Evolutionary conservation across 2,329 filamentous ascomycete genomes (phyloP).

Genomic region (Paracamarosporium sp.): DNA sequence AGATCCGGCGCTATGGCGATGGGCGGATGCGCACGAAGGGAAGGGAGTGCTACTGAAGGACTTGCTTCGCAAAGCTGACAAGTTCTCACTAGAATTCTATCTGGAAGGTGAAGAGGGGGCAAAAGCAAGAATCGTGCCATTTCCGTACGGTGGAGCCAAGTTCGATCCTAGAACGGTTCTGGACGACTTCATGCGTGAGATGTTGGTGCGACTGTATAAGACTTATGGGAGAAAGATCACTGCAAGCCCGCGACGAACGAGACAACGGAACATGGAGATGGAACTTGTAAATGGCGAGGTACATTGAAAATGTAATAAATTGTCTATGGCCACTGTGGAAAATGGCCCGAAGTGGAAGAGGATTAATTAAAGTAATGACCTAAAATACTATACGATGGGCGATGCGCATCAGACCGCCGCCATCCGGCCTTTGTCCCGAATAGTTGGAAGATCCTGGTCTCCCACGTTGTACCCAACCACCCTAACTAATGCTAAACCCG

Average conservation of each 20-base stretch:
- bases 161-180: constrained; percentile 39
- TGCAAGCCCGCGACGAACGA: constrained; percentile 17
- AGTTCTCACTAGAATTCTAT: constrained; percentile 43
- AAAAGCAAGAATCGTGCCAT: constrained; percentile 34
- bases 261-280: not conserved
- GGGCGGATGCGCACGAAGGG: constrained; percentile 37
- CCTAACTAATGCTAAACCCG: not conserved
- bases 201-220: constrained; percentile 37
- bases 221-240: constrained; percentile 44
- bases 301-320: not conserved
- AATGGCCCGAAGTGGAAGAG: not conserved
- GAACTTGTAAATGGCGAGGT: not conserved
- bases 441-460: too few species aligned
- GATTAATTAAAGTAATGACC: too few species aligned
- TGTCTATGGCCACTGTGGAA: not conserved
- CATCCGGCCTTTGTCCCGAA: too few species aligned
- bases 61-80: constrained; percentile 39
- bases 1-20: constrained; percentile 42
- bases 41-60: constrained; percentile 35
- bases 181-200: constrained; percentile 29
- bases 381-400: too few species aligned
- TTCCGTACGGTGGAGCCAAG: constrained; percentile 42
- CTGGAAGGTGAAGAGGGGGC: constrained; percentile 36
- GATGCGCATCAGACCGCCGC: too few species aligned
- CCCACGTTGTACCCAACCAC: too few species aligned